Base-by-base conservation (phyloP, 345 rosid genomes). In the Moricandia arvensis region DNA sequence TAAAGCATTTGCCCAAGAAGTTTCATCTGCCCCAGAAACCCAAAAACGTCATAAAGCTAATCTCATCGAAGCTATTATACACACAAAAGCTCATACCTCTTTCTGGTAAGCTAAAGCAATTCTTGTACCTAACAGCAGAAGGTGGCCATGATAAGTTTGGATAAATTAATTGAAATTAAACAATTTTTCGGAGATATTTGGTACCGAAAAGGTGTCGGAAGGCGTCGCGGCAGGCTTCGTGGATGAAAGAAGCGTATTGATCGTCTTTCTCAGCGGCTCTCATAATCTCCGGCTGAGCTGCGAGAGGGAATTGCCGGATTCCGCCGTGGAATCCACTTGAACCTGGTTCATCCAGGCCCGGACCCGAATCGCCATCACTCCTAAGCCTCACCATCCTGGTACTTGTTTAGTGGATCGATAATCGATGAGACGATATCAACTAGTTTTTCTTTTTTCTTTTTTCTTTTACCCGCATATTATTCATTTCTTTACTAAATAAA, bases 191-290 rank as follows among this genome's bases (percentile, higher is more conserved):
- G 58, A 8, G 2, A 43, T 27, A 8, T 26, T 54, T 5, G 10
- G 45, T 77, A 88, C 97, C 97, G 61, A 93, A 88, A 43, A 91
- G 91, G 53, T 90, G 93, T 33, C 96, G 91, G 54, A 95, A 80
- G 68, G 97, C 96, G 75, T 95, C 98, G 72, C 94, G 97, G 85
- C 96, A 95, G 71, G 99, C 96, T 37, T 89, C 97, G 80, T 89
- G 87, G 75, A 95, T 83, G 85, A 86, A 92, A 79, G 91, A 85
- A 51, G 99, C 96, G 79, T 95, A 90, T 51, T 92, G 98, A 74
- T 90, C 99, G 79, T 95, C 99, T 72, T 95, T 94, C 85, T 94
- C 98, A 6, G 97, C 97, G 2, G 97, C 97, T 84, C 99, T 90
- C 98, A 93, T 90, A 49, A 87, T 76, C 80, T 93, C 98, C 62